Evolutionary conservation across 2,329 filamentous ascomycete species (phyloP).

Genomic region (Fusarium floridanum): DNA sequence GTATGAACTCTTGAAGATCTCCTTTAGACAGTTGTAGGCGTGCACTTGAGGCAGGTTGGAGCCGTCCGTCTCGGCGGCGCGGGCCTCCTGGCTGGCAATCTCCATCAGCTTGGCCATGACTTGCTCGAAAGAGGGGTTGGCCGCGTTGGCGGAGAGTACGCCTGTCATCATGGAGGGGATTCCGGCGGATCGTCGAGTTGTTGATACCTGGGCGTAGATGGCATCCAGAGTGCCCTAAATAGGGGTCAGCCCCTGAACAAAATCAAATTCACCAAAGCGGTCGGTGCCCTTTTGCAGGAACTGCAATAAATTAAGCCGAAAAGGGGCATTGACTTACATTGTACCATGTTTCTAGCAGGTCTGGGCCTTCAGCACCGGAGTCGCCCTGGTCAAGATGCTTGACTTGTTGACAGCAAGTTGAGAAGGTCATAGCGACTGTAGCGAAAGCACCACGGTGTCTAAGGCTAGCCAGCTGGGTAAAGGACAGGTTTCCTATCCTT

Average conservation of each 20-base stretch:
- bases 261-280: neutral
- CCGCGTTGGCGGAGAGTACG: slow-evolving; percentile 76
- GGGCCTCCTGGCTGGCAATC: slow-evolving; percentile 68
- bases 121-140: slow-evolving; percentile 71
- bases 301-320: neutral
- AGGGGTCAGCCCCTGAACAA: slow-evolving; percentile 18
- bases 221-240: slow-evolving; percentile 72
- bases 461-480: slow-evolving; percentile 84
- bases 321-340: slow-evolving; percentile 57
- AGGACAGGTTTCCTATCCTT: slow-evolving; percentile 78
- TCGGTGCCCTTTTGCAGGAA: neutral
- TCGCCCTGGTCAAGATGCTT: slow-evolving; percentile 59
- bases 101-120: slow-evolving; percentile 73
- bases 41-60: slow-evolving; percentile 90
- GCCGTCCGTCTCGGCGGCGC: slow-evolving; percentile 69
- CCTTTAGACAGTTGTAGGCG: slow-evolving; percentile 92
- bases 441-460: slow-evolving; percentile 94
- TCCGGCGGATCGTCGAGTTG: slow-evolving; percentile 91
- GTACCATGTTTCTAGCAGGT: slow-evolving; percentile 78
- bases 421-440: slow-evolving; percentile 90
- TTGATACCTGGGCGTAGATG: slow-evolving; percentile 81
- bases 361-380: slow-evolving; percentile 48
- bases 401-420: slow-evolving; percentile 78
- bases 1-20: slow-evolving; percentile 87
- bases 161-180: slow-evolving; percentile 89